Evolutionary conservation across 768 basidiomycete genomes (phyloP).

Genomic region (Clathrus columnatus): DNA sequence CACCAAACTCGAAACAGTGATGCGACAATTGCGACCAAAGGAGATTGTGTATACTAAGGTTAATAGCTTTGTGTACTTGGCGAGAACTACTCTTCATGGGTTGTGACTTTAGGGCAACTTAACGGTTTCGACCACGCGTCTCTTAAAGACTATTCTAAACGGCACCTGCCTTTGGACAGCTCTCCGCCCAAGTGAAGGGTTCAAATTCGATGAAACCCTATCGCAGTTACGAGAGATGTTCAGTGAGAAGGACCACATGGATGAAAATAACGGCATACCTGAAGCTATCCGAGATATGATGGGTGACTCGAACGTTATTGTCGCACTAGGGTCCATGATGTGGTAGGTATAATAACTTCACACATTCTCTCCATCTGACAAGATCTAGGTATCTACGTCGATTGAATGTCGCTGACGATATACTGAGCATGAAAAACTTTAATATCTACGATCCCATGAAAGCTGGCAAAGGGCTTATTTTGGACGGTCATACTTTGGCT

Average conservation of each 20-base stretch:
- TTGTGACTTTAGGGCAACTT: constrained; percentile 59
- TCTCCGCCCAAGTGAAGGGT: constrained; percentile 76
- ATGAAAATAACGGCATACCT: constrained; percentile 43
- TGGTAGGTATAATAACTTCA: constrained; percentile 43
- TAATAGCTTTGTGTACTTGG: constrained; percentile 8
- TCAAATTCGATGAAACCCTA: constrained; percentile 62
- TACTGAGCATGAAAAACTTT: constrained; percentile 94
- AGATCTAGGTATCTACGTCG: constrained; percentile 69
- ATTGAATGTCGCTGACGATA: constrained; percentile 92
- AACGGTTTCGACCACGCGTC: constrained; percentile 70
- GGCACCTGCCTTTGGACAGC: constrained; percentile 83
- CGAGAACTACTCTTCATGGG: neutral
- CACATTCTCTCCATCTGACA: neutral
- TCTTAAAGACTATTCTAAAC: constrained; percentile 76
- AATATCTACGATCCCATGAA: constrained; percentile 96
- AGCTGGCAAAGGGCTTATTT: constrained; percentile 69
- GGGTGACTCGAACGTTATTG: constrained; percentile 57
- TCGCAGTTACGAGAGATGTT: constrained; percentile 62
- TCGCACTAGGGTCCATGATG: constrained; percentile 85
- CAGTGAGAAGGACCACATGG: constrained; percentile 37
- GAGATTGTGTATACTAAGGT: constrained; percentile 91
- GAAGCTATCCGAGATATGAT: constrained; percentile 68
- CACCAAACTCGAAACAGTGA: constrained; percentile 87
- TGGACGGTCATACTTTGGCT: constrained; percentile 92
- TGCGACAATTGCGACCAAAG: constrained; percentile 85